These are phyloP conservation scores for Leccinum holopus DNA, from an alignment of 1,284 basidiomycete species.

Conservation along the genomic window DNA sequence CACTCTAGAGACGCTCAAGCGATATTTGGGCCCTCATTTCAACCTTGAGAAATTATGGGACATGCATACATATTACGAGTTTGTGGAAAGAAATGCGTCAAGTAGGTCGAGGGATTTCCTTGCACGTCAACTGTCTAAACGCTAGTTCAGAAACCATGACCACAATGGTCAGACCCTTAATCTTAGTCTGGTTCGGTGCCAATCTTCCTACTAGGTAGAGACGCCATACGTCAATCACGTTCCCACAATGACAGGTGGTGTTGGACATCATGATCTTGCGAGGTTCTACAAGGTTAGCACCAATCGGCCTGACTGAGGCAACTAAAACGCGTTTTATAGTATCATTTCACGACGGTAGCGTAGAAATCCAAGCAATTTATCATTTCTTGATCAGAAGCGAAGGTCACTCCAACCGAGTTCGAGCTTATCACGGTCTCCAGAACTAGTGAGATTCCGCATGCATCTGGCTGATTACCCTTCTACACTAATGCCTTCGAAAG, in stretches of 20 bases:
- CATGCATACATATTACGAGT: slow-evolving; percentile 47
- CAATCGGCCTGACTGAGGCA: neutral
- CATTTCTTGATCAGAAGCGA: slow-evolving; percentile 6
- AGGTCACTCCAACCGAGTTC: slow-evolving; percentile 44
- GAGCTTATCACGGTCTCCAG: slow-evolving; percentile 46
- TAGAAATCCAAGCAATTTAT: neutral
- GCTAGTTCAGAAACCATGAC: slow-evolving; percentile 41
- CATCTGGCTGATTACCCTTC: neutral
- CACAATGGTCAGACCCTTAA: slow-evolving; percentile 38
- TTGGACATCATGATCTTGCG: slow-evolving; percentile 41
- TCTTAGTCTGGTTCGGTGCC: neutral
- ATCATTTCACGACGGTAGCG: slow-evolving; percentile 42
- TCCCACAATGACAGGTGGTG: slow-evolving; percentile 47
- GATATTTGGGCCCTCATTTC: slow-evolving; percentile 43
- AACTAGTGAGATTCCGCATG: slow-evolving; percentile 34
- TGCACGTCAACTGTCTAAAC: neutral
- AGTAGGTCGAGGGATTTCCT: slow-evolving; percentile 31
- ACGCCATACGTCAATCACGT: slow-evolving; percentile 51
- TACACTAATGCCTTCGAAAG: slow-evolving; percentile 20
- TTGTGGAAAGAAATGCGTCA: slow-evolving; percentile 39
- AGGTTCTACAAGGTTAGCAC: slow-evolving; percentile 44
- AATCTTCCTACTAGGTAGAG: slow-evolving; percentile 35
- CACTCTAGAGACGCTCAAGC: slow-evolving; percentile 40
- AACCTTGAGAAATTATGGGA: slow-evolving; percentile 47
- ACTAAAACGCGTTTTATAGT: slow-evolving; percentile 24